A percentile compares a stretch with the other conserved stretches of the same genome.
These are phyloP conservation scores for Plectosphaerella plurivora DNA, from an alignment of 2,329 filamentous ascomycete genomes.

Conservation along the genomic window DNA sequence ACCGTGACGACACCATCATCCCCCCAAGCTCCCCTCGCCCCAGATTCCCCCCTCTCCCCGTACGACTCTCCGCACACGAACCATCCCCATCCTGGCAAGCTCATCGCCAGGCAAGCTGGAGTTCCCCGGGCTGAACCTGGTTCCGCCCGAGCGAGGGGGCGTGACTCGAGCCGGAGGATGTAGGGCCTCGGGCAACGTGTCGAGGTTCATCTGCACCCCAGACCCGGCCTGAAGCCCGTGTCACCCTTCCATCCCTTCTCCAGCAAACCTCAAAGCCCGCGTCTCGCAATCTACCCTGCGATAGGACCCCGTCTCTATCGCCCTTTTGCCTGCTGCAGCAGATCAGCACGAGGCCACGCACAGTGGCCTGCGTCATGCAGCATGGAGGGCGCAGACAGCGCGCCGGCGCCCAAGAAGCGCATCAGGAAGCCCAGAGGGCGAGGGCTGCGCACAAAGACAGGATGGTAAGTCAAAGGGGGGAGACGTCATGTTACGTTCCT, in stretches of 20 bases:
- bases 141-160: background rate
- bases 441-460: conserved; percentile 37
- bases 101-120: too few species aligned
- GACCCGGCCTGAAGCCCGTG: background rate
- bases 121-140: too few species aligned
- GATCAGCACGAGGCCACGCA: background rate
- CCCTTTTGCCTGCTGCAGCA: background rate
- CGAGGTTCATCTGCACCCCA: background rate
- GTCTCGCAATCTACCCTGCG: background rate
- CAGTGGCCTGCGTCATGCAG: background rate
- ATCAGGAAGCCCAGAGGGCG: conserved; percentile 32
- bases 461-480: conserved; percentile 21
- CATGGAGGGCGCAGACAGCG: background rate
- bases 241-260: background rate
- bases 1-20: background rate
- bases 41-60: background rate
- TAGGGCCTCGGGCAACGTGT: background rate
- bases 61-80: background rate
- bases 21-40: background rate
- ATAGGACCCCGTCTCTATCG: background rate
- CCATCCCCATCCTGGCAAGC: too few species aligned
- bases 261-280: background rate
- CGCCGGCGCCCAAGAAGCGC: conserved; percentile 11
- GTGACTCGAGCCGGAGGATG: background rate
- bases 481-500: background rate